Conservation (phyloP, 768 basidiomycete species). For the Mycena galericulata region DNA sequence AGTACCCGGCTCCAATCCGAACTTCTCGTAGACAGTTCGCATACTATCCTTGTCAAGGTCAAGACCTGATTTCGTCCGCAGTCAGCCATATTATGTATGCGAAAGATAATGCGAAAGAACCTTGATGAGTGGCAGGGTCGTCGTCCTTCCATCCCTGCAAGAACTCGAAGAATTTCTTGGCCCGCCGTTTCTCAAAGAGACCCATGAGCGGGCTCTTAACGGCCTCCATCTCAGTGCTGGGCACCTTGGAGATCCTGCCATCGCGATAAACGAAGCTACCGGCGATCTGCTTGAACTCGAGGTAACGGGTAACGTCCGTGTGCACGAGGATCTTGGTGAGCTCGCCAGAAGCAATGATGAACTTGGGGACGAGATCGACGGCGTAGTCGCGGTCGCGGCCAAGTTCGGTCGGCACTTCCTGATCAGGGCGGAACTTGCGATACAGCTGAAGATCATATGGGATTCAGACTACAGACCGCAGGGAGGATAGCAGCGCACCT, state of each 20-base stretch:
- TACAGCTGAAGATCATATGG: conserved; percentile 73
- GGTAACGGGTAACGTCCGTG: conserved; percentile 97
- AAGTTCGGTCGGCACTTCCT: conserved; percentile 82
- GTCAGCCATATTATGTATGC: neutral
- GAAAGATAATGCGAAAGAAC: conserved; percentile 52
- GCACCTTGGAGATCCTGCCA: conserved; percentile 97
- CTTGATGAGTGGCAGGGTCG: conserved; percentile 96
- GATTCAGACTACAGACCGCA: conserved; percentile 25
- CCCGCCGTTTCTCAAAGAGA: conserved; percentile 97
- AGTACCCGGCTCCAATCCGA: conserved; percentile 95
- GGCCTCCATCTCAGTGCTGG: conserved; percentile 97
- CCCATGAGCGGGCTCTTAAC: conserved; percentile 97
- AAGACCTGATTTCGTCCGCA: conserved; percentile 64
- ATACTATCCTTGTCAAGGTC: conserved; percentile 92
- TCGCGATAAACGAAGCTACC: conserved; percentile 98
- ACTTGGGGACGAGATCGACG: conserved; percentile 98
- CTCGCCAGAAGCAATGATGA: conserved; percentile 98
- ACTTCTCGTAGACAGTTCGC: conserved; percentile 96
- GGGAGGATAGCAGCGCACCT: conserved; percentile 64
- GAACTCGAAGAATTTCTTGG: conserved; percentile 99
- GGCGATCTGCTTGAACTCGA: conserved; percentile 99
- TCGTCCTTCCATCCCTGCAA: conserved; percentile 95
- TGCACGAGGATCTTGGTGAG: conserved; percentile 98
- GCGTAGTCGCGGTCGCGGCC: conserved; percentile 98
- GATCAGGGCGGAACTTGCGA: conserved; percentile 90